Conservation (phyloP, 2,329 filamentous ascomycete genomes). For the Chaetomium globosum region DNA sequence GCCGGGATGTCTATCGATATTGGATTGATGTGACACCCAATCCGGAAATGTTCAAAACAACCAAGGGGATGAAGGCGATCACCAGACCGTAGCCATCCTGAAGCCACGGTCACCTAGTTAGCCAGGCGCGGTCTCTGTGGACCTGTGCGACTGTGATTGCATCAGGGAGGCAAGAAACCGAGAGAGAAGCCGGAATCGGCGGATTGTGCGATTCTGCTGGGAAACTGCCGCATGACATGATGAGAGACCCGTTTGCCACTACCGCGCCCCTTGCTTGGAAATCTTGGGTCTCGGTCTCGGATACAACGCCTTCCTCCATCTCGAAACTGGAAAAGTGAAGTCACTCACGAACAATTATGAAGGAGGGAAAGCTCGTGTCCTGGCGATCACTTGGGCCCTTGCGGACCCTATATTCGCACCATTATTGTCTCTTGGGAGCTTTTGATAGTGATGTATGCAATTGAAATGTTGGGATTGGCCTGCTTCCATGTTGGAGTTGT, state of each 20-base stretch:
- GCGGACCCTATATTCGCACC: not conserved
- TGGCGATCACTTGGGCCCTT: conserved; percentile 17
- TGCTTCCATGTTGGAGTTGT: not conserved
- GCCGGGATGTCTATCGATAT: not conserved
- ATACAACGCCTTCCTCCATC: not conserved
- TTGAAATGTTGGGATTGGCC: not conserved
- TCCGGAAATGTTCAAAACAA: conserved; percentile 5
- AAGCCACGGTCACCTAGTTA: not conserved
- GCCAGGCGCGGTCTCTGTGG: conserved; percentile 1
- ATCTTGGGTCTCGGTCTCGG: not conserved
- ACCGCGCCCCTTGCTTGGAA: conserved; percentile 1
- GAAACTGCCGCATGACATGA: not conserved
- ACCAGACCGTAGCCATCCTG: conserved; percentile 2
- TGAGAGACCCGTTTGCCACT: conserved; percentile 13
- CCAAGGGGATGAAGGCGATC: conserved; percentile 1
- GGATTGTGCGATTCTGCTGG: conserved; percentile 2
- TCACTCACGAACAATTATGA: not conserved
- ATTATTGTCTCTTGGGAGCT: not conserved
- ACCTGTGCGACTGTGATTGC: conserved; percentile 3
- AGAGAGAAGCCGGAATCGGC: not conserved
- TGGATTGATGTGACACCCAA: not conserved
- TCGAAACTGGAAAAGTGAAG: not conserved
- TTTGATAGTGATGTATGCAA: not conserved
- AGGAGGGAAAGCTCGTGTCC: conserved; percentile 10
- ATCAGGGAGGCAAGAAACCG: not conserved